Percentiles rank a stretch among this genome's conserved stretches.
Evolutionary conservation across 805 yeast species (phyloP).

Genomic region (Yamadazyma phyllophila): DNA sequence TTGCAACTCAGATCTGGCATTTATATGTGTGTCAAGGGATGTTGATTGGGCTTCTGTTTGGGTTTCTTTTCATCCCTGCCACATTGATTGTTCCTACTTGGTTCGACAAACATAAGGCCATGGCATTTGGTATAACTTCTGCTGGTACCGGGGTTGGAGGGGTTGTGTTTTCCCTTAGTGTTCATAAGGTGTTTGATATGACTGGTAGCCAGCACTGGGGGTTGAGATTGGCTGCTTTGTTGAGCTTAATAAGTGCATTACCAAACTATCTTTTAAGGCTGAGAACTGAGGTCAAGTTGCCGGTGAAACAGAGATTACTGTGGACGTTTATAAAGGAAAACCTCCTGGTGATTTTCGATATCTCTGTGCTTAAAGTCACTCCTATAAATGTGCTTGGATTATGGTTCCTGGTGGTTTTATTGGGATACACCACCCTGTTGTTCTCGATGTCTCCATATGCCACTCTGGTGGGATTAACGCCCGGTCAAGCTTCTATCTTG

Average conservation of each 20-base stretch:
- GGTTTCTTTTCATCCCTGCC: slow-evolving; percentile 43
- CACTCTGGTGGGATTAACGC: slow-evolving; percentile 42
- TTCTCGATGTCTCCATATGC: slow-evolving; percentile 41
- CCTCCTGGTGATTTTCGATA: slow-evolving; percentile 36
- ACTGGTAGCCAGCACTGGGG: slow-evolving; percentile 48
- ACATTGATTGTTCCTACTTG: slow-evolving; percentile 47
- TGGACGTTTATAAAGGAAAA: slow-evolving; percentile 19
- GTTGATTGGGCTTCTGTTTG: slow-evolving; percentile 48
- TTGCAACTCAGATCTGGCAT: slow-evolving; percentile 50
- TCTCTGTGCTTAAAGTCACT: slow-evolving; percentile 22
- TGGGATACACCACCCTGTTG: slow-evolving; percentile 36
- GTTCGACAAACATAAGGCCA: slow-evolving; percentile 44
- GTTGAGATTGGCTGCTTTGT: slow-evolving; percentile 37
- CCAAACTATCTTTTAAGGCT: slow-evolving; percentile 46
- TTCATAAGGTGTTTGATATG: slow-evolving; percentile 36
- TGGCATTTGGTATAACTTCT: slow-evolving; percentile 48
- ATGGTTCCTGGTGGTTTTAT: slow-evolving; percentile 37
- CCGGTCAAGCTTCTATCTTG: slow-evolving; percentile 29
- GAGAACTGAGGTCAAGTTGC: slow-evolving; percentile 30
- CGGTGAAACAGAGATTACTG: slow-evolving; percentile 22
- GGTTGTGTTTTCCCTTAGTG: slow-evolving; percentile 44
- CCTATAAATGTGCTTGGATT: slow-evolving; percentile 23
- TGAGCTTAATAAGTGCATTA: slow-evolving; percentile 29
- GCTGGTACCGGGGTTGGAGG: slow-evolving; percentile 56
- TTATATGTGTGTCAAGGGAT: slow-evolving; percentile 52